Evolutionary conservation across 768 basidiomycete genomes (phyloP), one percentile per base, ranked within the genome.

Genomic region (Naematelia aurantialba): DNA sequence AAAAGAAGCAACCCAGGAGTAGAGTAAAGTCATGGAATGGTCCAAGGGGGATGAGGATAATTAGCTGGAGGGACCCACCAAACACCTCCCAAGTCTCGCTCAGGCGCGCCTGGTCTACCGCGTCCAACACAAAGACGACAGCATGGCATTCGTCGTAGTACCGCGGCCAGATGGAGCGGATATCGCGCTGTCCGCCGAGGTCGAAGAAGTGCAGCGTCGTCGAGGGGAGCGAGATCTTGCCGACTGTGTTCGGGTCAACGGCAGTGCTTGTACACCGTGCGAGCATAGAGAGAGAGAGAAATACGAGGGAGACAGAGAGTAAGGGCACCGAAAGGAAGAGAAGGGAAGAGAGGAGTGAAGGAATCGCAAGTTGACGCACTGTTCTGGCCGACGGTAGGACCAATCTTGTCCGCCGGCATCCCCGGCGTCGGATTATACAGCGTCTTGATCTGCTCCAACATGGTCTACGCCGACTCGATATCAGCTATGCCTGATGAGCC

Each of bases 91-190:
- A 98, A 14, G 91, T 90, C 81, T 98, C 96, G 49, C 86, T 84
- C 25, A 98, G 80, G 39, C 94, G 81, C 69, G 90, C 91, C 59
- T 75, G 70, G 80, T 99, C 94, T 63, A 88, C 84, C 8, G 92
- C 91, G 75, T 99, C 96, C 53, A 99, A 85, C 52, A 98, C 88
- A 68, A 89, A 99, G 42, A 89, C 91, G 46, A 98, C 90, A 5
- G 93, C 94, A 76, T 99, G 94, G 64, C 92, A 96, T 74, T 97
- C 92, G 56, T 90, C 88, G 75, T 94, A 97, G 78, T 99, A 99
- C 55, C 73, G 75, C 2, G 87, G 85, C 93, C 94, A 98, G 65
- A 99, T 94, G 31, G 85, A 87, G 26, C 94, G 83, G 42, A 99
- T 94, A 22, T 93, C 91, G 1, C 87, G 81, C 73, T 98, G 94